Base-by-base conservation (phyloP, 1,139 yeast genomes). In the Suhomyces terraborum region DNA sequence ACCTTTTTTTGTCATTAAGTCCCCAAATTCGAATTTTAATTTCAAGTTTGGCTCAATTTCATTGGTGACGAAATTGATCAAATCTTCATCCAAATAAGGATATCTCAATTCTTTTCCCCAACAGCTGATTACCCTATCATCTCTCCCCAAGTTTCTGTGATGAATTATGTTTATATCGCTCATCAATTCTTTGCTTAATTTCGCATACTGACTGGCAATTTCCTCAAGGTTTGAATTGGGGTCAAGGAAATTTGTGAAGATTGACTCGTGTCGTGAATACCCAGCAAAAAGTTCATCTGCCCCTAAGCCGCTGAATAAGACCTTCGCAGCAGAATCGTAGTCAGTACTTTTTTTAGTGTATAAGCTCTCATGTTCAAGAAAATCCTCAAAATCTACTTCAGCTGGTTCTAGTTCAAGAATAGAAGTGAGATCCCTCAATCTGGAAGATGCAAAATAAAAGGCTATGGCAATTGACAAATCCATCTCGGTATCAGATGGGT, bases 251-350 rank as follows among this genome's bases (percentile, higher is more conserved):
- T 43, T 36, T 36, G 46, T 63, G 51, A 78, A 77, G 2, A 77
- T 58, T 24, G 79, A 65, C 41, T 80, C 82, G 55, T 87, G 95
- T 27, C 95, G 64, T 1, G 88, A 86, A 59, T 93, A 93, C 0
- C 99, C 99, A 0, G 95, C 99, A 67, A 86, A 89, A 21, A 79
- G 66, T 62, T 93, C 98, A 63, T 93, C 99, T 0, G 98, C 98
- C 1, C 99, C 99, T n/a, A 93, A 70, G 0, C 99, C 98, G 44
- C 96, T 87, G 31, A 94, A 69, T 8, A 91, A 63, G 0, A 91
- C 96, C 49, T 81, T 79, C 8, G 88, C 78, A 7, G 62, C 58
- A 12, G 91, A 77, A 4, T 56, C 51, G 51, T 79, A 82, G 3
- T 53, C 42, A 0, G 35, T 39, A 2, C 24, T 35, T 3, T 22